Base-by-base conservation (phyloP, 495 filamentous ascomycete species). In the Cryomyces antarcticus region DNA sequence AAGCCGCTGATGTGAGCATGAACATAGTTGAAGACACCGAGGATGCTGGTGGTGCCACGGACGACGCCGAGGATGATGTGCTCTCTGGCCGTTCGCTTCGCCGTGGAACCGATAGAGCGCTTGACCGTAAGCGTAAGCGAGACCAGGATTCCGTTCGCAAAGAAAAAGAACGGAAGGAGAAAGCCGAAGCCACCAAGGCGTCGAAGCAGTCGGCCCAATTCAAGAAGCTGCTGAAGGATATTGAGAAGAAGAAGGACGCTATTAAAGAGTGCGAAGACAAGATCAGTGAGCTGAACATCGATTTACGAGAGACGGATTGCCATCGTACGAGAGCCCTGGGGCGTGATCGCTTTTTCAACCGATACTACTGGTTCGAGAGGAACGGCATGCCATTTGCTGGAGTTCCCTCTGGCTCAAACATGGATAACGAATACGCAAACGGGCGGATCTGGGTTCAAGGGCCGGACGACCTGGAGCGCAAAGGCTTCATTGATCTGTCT, bases 341-440 rank as follows among this genome's bases (percentile, higher is more conserved):
- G 37, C 82, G 84, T 48, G 89, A 97, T 57, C 73, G 89, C 27
- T 97, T 93, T 65, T 93, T 83, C 75, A 97, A 96, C 55, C 81
- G 86, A 17, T 97, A 96, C 56, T 95, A 86, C 67, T 97, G 88
- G 88, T 93, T 95, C 56, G 89, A 97, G 61, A 80, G 87, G 33
- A 97, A 96, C 54, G 89, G 86, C 28, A 95, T 96, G 89, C 92
- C 89, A 1, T 94, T 83, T 55, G 84, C 67, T 38, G 92, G 92
- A 2, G 65, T 94, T 45, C 88, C 86, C 0, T 68, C 72, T 47
- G 89, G 83, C 61, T 95, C 86, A 5, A 96, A 86, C 4, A 77
- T 85, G 1, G 67, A 77, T 34, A 83, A 87, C 13, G 73, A 71
- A 7, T 97, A 95, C 53, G 86, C 92, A 7, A 97, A 96, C 56